These are phyloP conservation scores for Exserohilum turcica DNA, from an alignment of 2,329 filamentous ascomycete genomes.

Conservation along the genomic window DNA sequence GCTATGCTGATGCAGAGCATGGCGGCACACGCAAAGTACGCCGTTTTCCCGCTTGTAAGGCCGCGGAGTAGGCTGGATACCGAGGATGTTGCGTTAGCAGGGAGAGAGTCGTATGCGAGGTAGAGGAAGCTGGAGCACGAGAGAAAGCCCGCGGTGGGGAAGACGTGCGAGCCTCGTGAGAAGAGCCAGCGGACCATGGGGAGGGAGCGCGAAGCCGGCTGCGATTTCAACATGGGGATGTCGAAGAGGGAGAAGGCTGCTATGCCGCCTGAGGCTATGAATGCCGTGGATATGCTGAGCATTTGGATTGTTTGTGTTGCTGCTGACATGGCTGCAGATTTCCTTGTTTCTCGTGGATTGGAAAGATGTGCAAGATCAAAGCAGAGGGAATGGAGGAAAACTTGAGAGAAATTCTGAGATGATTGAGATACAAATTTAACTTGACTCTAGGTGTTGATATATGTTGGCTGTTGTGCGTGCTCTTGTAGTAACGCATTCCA, in stretches of 20 bases:
- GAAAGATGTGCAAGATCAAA: too few species aligned
- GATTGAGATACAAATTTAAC: not conserved
- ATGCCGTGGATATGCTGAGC: conserved; percentile 39
- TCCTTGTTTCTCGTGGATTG: not conserved
- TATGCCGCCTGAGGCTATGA: conserved; percentile 44
- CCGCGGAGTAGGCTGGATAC: not conserved
- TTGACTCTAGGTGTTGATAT: not conserved
- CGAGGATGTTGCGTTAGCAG: not conserved
- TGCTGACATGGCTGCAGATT: conserved; percentile 8
- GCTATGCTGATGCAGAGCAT: conserved; percentile 27
- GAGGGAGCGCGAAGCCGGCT: conserved; percentile 46
- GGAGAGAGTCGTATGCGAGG: conserved; percentile 27
- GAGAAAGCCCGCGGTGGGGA: conserved; percentile 36
- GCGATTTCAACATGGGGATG: conserved; percentile 38
- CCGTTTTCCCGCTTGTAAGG: conserved; percentile 10
- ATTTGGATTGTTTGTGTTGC: conserved; percentile 27
- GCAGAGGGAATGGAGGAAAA: too few species aligned
- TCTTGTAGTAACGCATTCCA: not conserved
- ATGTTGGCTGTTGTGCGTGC: not conserved
- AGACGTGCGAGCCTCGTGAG: conserved; percentile 46
- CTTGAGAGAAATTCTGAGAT: not conserved
- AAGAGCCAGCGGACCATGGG: conserved; percentile 47
- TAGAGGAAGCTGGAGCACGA: conserved; percentile 36
- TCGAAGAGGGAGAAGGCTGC: conserved; percentile 43
- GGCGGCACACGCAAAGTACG: conserved; percentile 22